These are phyloP conservation scores for Cyberlindnera suaveolens DNA, from an alignment of 805 yeast species.

Conservation along the genomic window DNA sequence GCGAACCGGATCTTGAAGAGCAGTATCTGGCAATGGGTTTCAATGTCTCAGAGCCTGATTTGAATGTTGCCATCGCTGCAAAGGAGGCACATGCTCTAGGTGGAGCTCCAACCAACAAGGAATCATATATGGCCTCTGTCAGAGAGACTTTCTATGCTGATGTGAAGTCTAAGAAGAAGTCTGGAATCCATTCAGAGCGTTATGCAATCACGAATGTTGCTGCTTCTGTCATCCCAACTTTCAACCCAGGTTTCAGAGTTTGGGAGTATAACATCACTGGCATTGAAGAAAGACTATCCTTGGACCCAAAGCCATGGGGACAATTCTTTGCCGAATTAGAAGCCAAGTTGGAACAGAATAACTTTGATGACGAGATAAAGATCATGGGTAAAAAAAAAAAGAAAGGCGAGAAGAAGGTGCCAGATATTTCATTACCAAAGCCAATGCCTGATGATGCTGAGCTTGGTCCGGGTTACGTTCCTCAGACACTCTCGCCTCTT, in stretches of 20 bases:
- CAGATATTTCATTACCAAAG: constrained; percentile 59
- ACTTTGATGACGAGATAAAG: constrained; percentile 15
- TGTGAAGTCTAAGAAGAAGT: constrained; percentile 17
- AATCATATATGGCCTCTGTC: constrained; percentile 50
- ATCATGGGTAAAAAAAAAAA: constrained; percentile 18
- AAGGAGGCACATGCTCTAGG: constrained; percentile 39
- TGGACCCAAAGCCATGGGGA: constrained; percentile 47
- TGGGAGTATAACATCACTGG: constrained; percentile 81
- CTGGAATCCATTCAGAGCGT: constrained; percentile 43
- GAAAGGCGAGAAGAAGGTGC: constrained; percentile 23
- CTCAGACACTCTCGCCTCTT: constrained; percentile 68
- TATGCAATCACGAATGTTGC: constrained; percentile 66
- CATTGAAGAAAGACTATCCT: constrained; percentile 22
- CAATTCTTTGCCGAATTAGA: constrained; percentile 47
- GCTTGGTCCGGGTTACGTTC: constrained; percentile 71
- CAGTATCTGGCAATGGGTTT: constrained; percentile 15
- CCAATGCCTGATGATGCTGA: constrained; percentile 46
- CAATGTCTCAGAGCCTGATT: constrained; percentile 15
- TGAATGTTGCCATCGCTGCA: constrained; percentile 27
- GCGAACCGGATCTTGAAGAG: constrained; percentile 20
- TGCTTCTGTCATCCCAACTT: constrained; percentile 78
- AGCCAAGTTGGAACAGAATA: constrained; percentile 21
- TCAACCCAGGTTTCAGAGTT: constrained; percentile 74
- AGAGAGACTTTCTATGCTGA: constrained; percentile 47
- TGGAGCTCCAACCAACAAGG: constrained; percentile 67